Base-by-base conservation (phyloP, 169 alveolate genomes). In the Cryptosporidium canis region DNA sequence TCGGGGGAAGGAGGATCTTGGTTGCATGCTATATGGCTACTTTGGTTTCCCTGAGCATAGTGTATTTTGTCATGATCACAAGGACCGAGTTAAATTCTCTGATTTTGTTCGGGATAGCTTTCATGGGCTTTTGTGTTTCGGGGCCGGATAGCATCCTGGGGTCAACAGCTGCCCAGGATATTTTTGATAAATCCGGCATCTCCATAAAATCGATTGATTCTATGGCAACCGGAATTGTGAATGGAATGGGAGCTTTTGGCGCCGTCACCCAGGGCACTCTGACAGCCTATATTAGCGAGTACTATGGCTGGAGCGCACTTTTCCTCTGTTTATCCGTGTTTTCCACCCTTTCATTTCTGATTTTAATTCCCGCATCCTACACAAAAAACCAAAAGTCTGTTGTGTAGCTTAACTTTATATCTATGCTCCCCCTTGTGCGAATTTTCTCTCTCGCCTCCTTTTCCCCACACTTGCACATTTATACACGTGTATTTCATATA, bases 131-230 rank as follows among this genome's bases (percentile, higher is more conserved):
- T 41, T 48, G 72, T 11, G 55, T 71, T 27, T 72, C 93, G 0
- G 93, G 91, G 2, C 92, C 93, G 3, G 93, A 91, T 65, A 77
- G 91, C 33, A 85, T 85, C 3, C 37, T 91, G 29, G 93, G 93
- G 14, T 91, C 91, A 31, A 70, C 90, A 18, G 93, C 92, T 18
- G 70, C 92, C 3, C 90, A 61, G 47, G 93, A 90, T 58, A 44
- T 83, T 37, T 24, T 64, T 16, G 93, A 90, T 41, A 67, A 53
- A 8, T 45, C 92, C 9, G 90, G 90, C 24, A 55, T 63, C 35
- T 61, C 48, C 27, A 48, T 41, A 18, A 66, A 72, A 33, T 84
- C 83, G 1, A 33, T 83, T 55, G 87, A 77, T 77, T 72, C 93
- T 2, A 68, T 82, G 39, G 91, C 90, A 33, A 82, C 93, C 18